A percentile compares a stretch with the other conserved stretches of the same genome.
Evolutionary conservation across 495 filamentous ascomycete genomes (phyloP).

Genomic region (Xylaria grammica): DNA sequence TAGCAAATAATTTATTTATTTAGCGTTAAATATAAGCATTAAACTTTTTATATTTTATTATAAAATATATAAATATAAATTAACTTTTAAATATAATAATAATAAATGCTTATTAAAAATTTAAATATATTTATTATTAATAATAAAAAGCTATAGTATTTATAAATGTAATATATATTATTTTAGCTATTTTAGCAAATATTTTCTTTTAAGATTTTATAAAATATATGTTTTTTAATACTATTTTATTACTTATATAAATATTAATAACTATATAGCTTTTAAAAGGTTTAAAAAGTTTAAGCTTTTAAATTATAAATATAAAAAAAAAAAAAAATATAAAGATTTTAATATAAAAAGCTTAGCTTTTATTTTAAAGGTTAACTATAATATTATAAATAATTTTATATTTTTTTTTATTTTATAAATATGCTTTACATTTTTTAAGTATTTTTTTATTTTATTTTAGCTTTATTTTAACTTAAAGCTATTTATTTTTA

Average conservation of each 20-base stretch:
- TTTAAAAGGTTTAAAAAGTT: no score
- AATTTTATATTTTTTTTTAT: neutral
- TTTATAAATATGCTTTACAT: conserved; percentile 1
- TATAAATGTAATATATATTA: conserved; percentile 22
- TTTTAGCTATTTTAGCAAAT: conserved; percentile 2
- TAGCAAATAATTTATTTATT: conserved; percentile 3
- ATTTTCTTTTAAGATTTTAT: conserved; percentile 19
- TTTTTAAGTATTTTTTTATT: conserved; percentile 12
- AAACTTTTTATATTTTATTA: conserved; percentile 7
- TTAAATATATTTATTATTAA: conserved; percentile 8
- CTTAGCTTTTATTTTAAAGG: neutral
- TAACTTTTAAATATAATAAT: neutral
- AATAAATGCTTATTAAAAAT: conserved; percentile 7
- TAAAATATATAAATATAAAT: conserved; percentile 3
- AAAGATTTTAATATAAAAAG: no score
- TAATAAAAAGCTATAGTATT: conserved; percentile 17
- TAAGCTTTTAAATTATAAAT: no score
- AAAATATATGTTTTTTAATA: conserved; percentile 23
- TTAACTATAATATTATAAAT: conserved; percentile 9
- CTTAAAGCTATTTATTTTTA: conserved; percentile 6
- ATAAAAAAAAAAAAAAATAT: no score
- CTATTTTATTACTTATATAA: conserved; percentile 20
- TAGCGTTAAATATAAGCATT: conserved; percentile 7
- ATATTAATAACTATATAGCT: conserved; percentile 17
- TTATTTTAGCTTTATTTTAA: conserved; percentile 4